phyloP scores from a whole-genome alignment of 495 filamentous ascomycete genomes.

The Trichoderma orchidacearum region DNA sequence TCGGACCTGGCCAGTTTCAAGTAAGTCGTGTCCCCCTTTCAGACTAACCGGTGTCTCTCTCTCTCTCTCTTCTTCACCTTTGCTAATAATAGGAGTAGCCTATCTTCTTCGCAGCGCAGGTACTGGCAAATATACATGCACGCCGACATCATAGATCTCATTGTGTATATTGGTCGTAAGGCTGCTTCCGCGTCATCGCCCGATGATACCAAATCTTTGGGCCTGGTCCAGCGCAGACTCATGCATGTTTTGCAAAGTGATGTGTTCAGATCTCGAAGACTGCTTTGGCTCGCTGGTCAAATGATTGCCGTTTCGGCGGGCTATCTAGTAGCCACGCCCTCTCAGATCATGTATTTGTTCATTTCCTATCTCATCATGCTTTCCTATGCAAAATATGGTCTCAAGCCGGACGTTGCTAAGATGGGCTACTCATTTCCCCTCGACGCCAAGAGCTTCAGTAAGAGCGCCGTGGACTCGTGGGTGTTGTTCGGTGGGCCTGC shows the following conservation, averaged over 20 bases:
- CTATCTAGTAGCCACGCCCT: not conserved
- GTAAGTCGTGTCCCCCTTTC: not conserved
- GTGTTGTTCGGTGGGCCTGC: not conserved
- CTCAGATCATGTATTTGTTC: not conserved
- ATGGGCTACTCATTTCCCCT: not conserved
- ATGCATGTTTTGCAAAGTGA: not conserved
- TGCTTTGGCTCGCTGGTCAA: not conserved
- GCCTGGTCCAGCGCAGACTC: not conserved
- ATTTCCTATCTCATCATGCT: not conserved
- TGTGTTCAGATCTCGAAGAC: not conserved
- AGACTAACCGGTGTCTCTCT: not conserved
- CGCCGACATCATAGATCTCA: not conserved
- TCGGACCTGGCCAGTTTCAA: not conserved
- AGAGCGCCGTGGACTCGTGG: not conserved
- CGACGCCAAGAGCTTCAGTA: not conserved
- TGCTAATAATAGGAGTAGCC: not conserved
- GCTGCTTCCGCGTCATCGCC: not conserved
- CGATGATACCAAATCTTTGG: not conserved
- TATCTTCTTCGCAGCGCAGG: not conserved
- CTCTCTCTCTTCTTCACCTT: not conserved
- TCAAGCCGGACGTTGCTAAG: not conserved
- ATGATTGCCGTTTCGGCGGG: not conserved
- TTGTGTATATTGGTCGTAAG: not conserved
- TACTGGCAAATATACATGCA: not conserved
- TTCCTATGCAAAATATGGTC: not conserved